Evolutionary conservation across 305 asterid genomes (phyloP).

Genomic region (Fraxinus dipetala): DNA sequence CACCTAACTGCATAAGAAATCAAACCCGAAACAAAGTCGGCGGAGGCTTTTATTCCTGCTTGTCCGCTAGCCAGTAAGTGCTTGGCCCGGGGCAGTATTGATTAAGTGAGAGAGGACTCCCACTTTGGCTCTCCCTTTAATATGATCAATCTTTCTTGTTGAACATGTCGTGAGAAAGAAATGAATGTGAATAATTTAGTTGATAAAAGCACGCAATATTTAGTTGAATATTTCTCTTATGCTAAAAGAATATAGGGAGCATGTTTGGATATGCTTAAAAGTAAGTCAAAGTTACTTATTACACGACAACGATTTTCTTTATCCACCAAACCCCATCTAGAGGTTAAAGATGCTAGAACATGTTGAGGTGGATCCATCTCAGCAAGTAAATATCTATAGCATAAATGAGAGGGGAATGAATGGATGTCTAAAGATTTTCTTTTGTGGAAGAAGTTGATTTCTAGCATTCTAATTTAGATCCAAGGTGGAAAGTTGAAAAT

Average conservation of each 20-base stretch:
- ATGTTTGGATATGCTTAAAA: not conserved
- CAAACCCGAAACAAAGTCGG: no score
- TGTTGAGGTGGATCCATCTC: conserved; percentile 20
- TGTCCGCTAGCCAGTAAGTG: not conserved
- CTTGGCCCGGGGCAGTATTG: not conserved
- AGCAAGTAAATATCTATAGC: not conserved
- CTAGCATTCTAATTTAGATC: not conserved
- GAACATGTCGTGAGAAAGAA: not conserved
- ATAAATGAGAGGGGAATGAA: not conserved
- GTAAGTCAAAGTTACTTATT: not conserved
- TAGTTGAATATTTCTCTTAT: not conserved
- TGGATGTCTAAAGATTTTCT: not conserved
- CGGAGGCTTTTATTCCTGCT: not conserved
- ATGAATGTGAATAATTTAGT: not conserved
- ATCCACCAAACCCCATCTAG: not conserved
- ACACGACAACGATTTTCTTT: not conserved
- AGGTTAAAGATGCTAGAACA: not conserved
- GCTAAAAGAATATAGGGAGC: not conserved
- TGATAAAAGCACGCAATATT: not conserved
- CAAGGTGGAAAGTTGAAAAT: not conserved
- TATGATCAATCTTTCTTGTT: not conserved
- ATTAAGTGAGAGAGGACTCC: not conserved
- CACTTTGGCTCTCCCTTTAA: not conserved
- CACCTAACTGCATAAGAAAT: no score
- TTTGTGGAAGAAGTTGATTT: not conserved